Percentiles rank a stretch among this genome's conserved stretches.
phyloP scores from a whole-genome alignment of 73 alveolate genomes.

The Durusdinium trenchii region DNA sequence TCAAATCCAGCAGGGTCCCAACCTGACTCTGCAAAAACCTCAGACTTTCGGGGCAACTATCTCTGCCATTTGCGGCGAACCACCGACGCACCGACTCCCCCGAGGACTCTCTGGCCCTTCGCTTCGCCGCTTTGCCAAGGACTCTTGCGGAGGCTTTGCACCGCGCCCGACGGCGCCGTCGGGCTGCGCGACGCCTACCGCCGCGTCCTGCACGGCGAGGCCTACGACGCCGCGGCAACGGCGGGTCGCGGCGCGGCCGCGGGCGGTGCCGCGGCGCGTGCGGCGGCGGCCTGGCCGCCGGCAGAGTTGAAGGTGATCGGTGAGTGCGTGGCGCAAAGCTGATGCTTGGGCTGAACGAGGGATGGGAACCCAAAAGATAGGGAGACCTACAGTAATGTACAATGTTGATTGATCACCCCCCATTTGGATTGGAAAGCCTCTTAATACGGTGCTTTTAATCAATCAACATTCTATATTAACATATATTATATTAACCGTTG shows the following conservation, averaged over 20 bases:
- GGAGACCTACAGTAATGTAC: neutral
- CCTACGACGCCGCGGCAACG: slow-evolving; percentile 25
- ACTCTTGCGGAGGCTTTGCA: slow-evolving; percentile 32
- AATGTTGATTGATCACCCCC: too few relatives aligned
- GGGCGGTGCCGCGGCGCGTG: neutral
- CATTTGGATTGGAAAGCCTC: too few relatives aligned
- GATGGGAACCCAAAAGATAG: neutral
- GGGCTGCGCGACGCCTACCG: slow-evolving; percentile 9
- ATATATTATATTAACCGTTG: too few relatives aligned
- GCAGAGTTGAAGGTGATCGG: neutral
- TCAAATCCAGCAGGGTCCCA: too few relatives aligned
- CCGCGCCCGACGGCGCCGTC: neutral
- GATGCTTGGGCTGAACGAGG: neutral
- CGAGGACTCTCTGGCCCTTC: too few relatives aligned
- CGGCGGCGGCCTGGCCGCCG: slow-evolving; percentile 21
- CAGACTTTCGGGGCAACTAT: too few relatives aligned
- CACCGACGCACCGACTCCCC: too few relatives aligned
- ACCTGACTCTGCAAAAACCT: too few relatives aligned
- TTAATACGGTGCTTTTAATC: too few relatives aligned
- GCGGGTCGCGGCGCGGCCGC: neutral
- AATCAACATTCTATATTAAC: too few relatives aligned
- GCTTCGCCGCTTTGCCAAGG: too few relatives aligned
- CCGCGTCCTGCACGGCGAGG: slow-evolving; percentile 27
- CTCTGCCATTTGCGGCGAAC: too few relatives aligned
- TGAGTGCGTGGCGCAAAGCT: neutral